Evolutionary conservation across 768 basidiomycete genomes (phyloP), one percentile per base, ranked within the genome.

Genomic region (Rossbeevera mucosa): DNA sequence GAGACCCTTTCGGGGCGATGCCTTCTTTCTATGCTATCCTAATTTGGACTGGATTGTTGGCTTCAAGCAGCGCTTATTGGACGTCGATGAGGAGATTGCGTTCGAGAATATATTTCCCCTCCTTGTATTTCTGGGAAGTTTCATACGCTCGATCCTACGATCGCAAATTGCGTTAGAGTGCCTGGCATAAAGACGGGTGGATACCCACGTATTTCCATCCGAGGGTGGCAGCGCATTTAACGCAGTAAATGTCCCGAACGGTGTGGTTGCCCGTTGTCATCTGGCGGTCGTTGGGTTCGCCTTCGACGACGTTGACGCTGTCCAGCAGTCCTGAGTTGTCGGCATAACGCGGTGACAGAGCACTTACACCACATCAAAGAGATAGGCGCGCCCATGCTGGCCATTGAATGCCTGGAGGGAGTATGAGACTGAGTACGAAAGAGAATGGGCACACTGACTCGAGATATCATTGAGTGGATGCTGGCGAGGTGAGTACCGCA

Each of bases 251-350:
- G 68, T 99, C 95, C 51, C 95, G 85, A 29, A 99, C 95, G 24
- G 88, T 91, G 72, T 99, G 96, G 62, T 89, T 83, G 20, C 95
- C 95, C 20, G 95, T 99, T 26, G 94, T 94, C 95, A 98, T 99
- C 52, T 85, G 82, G 56, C 96, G 80, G 68, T 97, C 95, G 66
- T 80, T 88, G 36, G 91, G 85, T 60, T 91, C 86, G 54, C 94
- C 94, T 69, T 91, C 88, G 56, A 85, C 76, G 57, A 97, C 80
- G 69, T 99, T 99, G 60, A 96, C 93, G 54, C 94, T 95, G 65
- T 44, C 30, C 52, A 38, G 25, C 31, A 14, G 51, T 33, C 31
- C 7, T 59, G 41, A 63, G 52, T 40, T 25, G 21, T 31, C 12
- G 18, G 31, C 53, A 30, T 53, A 54, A 59, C 54, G 46, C 53